Percentiles rank a stretch among this genome's conserved stretches.
Conservation (phyloP, 2,329 filamentous ascomycete genomes). For the Penicillium sp. region DNA sequence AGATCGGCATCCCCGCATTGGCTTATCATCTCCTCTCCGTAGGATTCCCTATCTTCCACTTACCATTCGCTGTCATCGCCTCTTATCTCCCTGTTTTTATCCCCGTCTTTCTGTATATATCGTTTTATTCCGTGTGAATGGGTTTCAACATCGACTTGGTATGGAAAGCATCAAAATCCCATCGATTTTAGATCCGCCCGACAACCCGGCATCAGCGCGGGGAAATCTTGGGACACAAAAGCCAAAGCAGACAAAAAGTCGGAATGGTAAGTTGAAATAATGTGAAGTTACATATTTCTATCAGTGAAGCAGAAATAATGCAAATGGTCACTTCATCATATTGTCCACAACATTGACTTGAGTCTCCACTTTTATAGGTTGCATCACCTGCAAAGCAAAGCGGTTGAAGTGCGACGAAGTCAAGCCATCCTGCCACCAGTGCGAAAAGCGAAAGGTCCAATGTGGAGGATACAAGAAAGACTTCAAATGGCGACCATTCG, state of each 20-base stretch:
- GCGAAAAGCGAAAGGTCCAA: constrained; percentile 61
- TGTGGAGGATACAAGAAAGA: constrained; percentile 74
- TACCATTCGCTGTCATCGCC: constrained; percentile 18
- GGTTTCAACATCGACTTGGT: constrained; percentile 23
- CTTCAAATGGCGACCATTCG: constrained; percentile 73
- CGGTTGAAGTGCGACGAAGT: constrained; percentile 72
- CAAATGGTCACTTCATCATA: background rate
- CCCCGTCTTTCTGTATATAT: background rate
- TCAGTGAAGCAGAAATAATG: background rate
- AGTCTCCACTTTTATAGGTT: constrained; percentile 52
- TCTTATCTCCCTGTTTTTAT: constrained; percentile 11
- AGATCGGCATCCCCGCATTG: constrained; percentile 19
- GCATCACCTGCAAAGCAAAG: constrained; percentile 71
- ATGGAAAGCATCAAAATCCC: constrained; percentile 63
- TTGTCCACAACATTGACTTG: constrained; percentile 26
- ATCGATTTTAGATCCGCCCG: constrained; percentile 48
- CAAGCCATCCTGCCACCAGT: constrained; percentile 67
- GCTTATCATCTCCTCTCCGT: constrained; percentile 17
- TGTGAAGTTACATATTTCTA: background rate
- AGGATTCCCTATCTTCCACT: constrained; percentile 9
- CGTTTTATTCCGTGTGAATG: constrained; percentile 8
- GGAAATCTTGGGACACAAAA: constrained; percentile 47
- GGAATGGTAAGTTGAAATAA: constrained; percentile 59
- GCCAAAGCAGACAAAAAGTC: constrained; percentile 72
- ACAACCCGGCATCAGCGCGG: constrained; percentile 26